Percentiles rank a stretch among this genome's conserved stretches.
phyloP scores from a whole-genome alignment of 1,139 yeast genomes.

The Kodamaea sp. region DNA sequence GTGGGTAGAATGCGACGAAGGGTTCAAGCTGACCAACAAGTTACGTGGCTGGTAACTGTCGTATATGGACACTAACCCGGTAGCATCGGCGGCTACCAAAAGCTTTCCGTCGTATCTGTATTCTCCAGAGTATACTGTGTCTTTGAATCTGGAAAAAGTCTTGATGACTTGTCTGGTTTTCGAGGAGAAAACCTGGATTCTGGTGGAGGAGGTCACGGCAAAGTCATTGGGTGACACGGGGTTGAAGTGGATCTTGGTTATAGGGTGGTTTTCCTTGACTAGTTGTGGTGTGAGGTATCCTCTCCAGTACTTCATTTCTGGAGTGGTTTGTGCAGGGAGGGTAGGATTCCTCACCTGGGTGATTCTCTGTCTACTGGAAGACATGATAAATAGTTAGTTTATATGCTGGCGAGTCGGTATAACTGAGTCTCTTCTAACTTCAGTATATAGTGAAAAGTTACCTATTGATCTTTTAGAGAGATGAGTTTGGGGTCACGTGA shows the following conservation, averaged over 20 bases:
- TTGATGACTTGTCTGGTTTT: slow-evolving; percentile 89
- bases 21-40: slow-evolving; percentile 73
- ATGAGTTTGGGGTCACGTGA: slow-evolving; percentile 13
- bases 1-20: slow-evolving; percentile 85
- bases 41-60: slow-evolving; percentile 81
- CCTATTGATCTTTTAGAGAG: no score
- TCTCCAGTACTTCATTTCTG: slow-evolving; percentile 95
- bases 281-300: slow-evolving; percentile 81
- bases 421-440: no score
- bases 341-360: slow-evolving; percentile 73
- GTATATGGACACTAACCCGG: slow-evolving; percentile 82
- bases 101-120: slow-evolving; percentile 81
- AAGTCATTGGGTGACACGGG: slow-evolving; percentile 88
- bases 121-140: slow-evolving; percentile 84
- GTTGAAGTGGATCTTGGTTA: slow-evolving; percentile 83
- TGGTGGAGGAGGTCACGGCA: slow-evolving; percentile 89
- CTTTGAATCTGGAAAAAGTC: slow-evolving; percentile 89
- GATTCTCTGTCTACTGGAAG: slow-evolving; percentile 72
- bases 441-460: slow-evolving; percentile 9
- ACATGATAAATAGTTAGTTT: no score
- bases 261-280: slow-evolving; percentile 91
- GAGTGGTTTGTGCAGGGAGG: slow-evolving; percentile 76
- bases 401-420: no score
- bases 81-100: slow-evolving; percentile 84
- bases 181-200: slow-evolving; percentile 89